Evolutionary conservation across 2,329 filamentous ascomycete genomes (phyloP).

Genomic region (Helicocarpus griseus): DNA sequence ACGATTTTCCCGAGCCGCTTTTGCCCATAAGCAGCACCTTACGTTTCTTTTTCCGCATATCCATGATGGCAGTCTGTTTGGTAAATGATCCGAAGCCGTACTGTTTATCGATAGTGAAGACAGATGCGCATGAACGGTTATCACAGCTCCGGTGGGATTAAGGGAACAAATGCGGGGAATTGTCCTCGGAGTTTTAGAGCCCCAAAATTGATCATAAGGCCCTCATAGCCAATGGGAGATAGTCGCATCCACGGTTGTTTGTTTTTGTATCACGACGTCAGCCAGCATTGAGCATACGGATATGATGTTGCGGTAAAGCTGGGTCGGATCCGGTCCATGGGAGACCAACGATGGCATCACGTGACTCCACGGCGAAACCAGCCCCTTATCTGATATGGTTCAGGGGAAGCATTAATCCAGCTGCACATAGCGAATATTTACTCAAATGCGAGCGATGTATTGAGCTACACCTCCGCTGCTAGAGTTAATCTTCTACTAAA

Average conservation of each 20-base stretch:
- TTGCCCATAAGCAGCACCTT: conserved; percentile 89
- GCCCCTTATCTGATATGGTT: background rate
- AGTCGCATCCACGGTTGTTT: background rate
- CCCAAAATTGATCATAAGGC: background rate
- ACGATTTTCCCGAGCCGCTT: conserved; percentile 93
- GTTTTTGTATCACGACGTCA: background rate
- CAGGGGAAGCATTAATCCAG: too few species aligned
- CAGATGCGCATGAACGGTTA: background rate
- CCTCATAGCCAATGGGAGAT: background rate
- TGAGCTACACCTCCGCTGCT: too few species aligned
- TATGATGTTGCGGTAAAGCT: too few species aligned
- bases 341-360: too few species aligned
- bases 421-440: too few species aligned
- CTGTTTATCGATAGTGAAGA: background rate
- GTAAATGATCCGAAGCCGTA: background rate
- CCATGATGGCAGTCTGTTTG: conserved; percentile 26
- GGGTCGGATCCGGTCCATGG: too few species aligned
- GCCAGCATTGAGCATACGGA: background rate
- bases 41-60: conserved; percentile 59
- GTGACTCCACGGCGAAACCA: too few species aligned
- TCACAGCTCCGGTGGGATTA: background rate
- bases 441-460: too few species aligned
- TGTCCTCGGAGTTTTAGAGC: background rate
- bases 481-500: too few species aligned
- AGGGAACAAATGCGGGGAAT: background rate